Conservation (phyloP, 352 stramenopile species). For the Globisporangium paroecandrum region DNA sequence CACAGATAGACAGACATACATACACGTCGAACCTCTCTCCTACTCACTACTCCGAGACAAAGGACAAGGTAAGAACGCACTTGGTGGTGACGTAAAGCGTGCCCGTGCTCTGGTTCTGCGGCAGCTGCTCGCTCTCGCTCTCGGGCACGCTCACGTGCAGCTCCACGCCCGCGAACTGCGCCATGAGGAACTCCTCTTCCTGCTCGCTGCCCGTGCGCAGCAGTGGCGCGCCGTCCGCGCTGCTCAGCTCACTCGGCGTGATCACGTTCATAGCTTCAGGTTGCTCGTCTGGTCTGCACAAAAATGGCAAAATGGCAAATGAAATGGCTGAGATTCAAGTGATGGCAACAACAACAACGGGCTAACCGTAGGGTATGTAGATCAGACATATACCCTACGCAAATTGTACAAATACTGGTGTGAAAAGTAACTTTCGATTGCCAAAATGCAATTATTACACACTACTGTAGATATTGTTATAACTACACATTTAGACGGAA, state of each 20-base stretch:
- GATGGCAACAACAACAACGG: too few species aligned
- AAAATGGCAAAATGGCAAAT: too few species aligned
- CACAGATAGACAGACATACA: not conserved
- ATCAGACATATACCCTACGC: too few species aligned
- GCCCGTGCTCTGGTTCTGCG: slow-evolving; percentile 24
- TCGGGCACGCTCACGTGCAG: slow-evolving; percentile 28
- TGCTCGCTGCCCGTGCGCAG: slow-evolving; percentile 44
- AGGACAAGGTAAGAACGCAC: slow-evolving; percentile 12
- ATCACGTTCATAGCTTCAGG: slow-evolving; percentile 48
- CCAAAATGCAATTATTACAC: too few species aligned
- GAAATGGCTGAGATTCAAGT: too few species aligned
- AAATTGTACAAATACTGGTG: too few species aligned
- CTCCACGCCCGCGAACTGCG: slow-evolving; percentile 41
- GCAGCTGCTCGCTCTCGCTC: slow-evolving; percentile 22
- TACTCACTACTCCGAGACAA: not conserved
- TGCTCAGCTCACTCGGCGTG: slow-evolving; percentile 36
- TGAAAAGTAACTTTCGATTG: too few species aligned
- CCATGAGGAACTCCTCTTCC: slow-evolving; percentile 64
- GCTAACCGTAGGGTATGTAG: too few species aligned
- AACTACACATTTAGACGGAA: too few species aligned
- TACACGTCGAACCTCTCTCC: too few species aligned
- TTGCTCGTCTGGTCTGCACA: not conserved
- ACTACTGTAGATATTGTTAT: too few species aligned
- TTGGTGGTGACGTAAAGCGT: slow-evolving; percentile 42
- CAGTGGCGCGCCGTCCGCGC: slow-evolving; percentile 40